phyloP scores from a whole-genome alignment of 495 filamentous ascomycete species.

The Lasiosphaeria ovina region DNA sequence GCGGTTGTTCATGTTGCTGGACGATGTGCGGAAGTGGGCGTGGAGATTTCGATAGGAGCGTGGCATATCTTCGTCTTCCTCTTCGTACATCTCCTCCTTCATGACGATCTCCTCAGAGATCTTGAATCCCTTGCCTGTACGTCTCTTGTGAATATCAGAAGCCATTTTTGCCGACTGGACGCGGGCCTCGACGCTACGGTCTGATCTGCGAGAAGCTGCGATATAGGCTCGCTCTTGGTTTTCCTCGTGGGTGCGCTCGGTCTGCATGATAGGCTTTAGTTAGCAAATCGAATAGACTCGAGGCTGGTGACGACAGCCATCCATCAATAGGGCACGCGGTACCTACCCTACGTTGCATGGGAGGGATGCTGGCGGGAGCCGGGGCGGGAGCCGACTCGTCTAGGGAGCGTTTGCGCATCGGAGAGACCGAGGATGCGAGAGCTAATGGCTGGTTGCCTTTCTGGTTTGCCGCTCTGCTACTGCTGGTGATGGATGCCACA shows the following conservation, averaged over 20 bases:
- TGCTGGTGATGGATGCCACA: too few relatives aligned
- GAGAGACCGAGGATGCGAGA: not conserved
- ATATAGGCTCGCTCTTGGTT: conserved; percentile 96
- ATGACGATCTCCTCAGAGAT: conserved; percentile 86
- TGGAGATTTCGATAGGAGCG: conserved; percentile 54
- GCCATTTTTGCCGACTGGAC: conserved; percentile 85
- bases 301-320: too few relatives aligned
- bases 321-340: too few relatives aligned
- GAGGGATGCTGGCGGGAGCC: too few relatives aligned
- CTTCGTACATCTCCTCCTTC: conserved; percentile 96
- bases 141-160: conserved; percentile 84
- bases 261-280: conserved; percentile 36
- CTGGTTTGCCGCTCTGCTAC: too few relatives aligned
- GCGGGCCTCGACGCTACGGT: conserved; percentile 85
- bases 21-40: conserved; percentile 53
- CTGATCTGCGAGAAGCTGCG: conserved; percentile 86
- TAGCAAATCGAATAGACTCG: not conserved
- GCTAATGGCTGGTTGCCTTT: not conserved
- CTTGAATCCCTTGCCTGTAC: conserved; percentile 79
- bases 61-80: conserved; percentile 72
- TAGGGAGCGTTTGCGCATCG: not conserved
- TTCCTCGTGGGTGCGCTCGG: conserved; percentile 76
- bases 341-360: too few relatives aligned
- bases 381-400: not conserved
- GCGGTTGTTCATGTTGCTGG: conserved; percentile 55